A percentile compares a stretch with the other conserved stretches of the same genome.
phyloP scores from a whole-genome alignment of 345 rosid genomes.

The Ceriops zippeliana region DNA sequence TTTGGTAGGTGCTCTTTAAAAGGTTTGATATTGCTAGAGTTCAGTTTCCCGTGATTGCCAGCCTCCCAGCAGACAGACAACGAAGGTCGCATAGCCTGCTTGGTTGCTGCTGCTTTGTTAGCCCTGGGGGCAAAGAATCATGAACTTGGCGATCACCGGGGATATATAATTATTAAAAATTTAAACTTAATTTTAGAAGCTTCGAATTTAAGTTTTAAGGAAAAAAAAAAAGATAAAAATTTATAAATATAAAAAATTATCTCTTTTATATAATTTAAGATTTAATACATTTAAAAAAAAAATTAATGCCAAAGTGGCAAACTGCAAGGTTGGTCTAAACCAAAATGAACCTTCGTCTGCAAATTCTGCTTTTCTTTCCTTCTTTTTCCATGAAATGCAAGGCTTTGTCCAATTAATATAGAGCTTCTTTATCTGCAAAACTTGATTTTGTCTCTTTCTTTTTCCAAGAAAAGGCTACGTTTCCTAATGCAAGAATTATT shows the following conservation, averaged over 20 bases:
- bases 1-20: neutral
- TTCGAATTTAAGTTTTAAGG: no score
- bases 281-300: no score
- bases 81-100: neutral
- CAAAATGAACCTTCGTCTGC: constrained; percentile 1
- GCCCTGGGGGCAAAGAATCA: neutral
- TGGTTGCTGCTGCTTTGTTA: neutral
- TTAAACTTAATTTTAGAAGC: no score
- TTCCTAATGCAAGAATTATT: constrained; percentile 1
- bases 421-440: constrained; percentile 2
- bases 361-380: constrained; percentile 2
- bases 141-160: no score
- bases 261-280: no score
- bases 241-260: no score
- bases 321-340: neutral
- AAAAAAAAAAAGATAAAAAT: no score
- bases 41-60: neutral
- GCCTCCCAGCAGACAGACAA: neutral
- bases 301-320: no score
- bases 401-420: neutral
- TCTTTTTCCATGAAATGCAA: constrained; percentile 1
- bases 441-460: neutral
- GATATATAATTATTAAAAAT: no score
- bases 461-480: neutral
- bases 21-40: no score